Evolutionary conservation across 2,329 filamentous ascomycete species (phyloP), one percentile per base, ranked within the genome.

Genomic region (Drechslerella coelobrocha): DNA sequence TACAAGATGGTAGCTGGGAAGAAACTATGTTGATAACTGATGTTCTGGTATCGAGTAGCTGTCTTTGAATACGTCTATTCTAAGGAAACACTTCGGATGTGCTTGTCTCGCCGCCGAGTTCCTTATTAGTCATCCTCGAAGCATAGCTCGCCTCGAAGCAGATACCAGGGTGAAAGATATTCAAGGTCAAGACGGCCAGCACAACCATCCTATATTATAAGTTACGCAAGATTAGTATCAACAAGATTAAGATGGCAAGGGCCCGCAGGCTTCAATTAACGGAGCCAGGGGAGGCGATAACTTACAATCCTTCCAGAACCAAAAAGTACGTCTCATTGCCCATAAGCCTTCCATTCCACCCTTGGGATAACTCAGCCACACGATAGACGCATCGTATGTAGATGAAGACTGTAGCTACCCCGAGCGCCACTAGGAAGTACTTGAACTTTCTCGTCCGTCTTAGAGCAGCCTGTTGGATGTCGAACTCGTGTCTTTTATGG

Each of bases 371-470:
- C 81, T 90, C 88, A 0, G 84, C 84, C 21, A 89, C 84, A 60
- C 88, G 83, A 78, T 86, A 90, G 43, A 86, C 83, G 73, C 84
- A 86, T 7, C 88, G 81, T 75, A 84, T 84, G 72, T 89, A 84
- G 75, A 90, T 86, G 74, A 82, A 83, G 10, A 88, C 56, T n/a
- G 86, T 87, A 1, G 86, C 82, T 1, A 88, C 77, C 0, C 79
- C 76, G 17, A 89, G 80, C 9, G 83, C 84, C n/a, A 74, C 75
- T 3, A 86, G 77, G 77, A 88, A 88, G 10, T 80, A 80, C 60
- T 80, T 80, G 79, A 88, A 87, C 23, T 77, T 75, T 48, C 74
- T 74, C 12, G 81, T 81, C 41, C 76, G 66, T 29, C 83, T 80
- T 39, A 83, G 77, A 7, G 75, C 75, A 57, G 23, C 77, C 77